Evolutionary conservation across 2,329 filamentous ascomycete genomes (phyloP), one percentile per base, ranked within the genome.

Genomic region (Podosphaera xanthii): DNA sequence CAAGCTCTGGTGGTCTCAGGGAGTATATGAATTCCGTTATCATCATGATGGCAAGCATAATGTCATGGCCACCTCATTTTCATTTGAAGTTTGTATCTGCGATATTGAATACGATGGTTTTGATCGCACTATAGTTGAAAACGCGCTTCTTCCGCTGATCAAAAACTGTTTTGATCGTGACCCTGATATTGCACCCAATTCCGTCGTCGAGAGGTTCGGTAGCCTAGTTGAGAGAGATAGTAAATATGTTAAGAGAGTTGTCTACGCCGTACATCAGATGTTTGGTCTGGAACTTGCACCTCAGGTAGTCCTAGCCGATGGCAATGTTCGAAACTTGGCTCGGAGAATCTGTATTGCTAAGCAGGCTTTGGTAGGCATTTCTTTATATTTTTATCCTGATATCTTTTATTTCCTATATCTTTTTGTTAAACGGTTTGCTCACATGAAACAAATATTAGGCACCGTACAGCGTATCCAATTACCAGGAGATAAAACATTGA

Each of bases 291-390:
- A 98, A 70, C 90, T 98, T 68, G 87, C 92, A 1, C 84, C 90
- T 0, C 87, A 88, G 52, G 91, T 97, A 0, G 92, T 98, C 38
- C 82, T 86, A 58, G 89, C 90, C 0, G 92, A 98, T 72, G 88
- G 92, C 4, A 94, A 84, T 65, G 86, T 97, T 61, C 81, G 79
- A 67, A 95, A 94, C 69, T 74, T 98, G 63, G 89, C 90, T 4
- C 96, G 91, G 90, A 80, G 92, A 67, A 87, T 98, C 63, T 92
- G 86, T 70, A 94, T 94, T 70, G 92, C 92, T 42, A 96, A 96
- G 75, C 87, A 90, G 72, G 92, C 95, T 63, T 71, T 97, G 72
- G 88, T 94, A 75, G 55, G 67, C 54, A 59, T 62, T 50, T 61
- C 31, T 44, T 60, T 34, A 3, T 59, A 49, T 12, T 58, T 35